Base-by-base conservation (phyloP, 352 stramenopile genomes). In the Hyaloperonospora brassicae region DNA sequence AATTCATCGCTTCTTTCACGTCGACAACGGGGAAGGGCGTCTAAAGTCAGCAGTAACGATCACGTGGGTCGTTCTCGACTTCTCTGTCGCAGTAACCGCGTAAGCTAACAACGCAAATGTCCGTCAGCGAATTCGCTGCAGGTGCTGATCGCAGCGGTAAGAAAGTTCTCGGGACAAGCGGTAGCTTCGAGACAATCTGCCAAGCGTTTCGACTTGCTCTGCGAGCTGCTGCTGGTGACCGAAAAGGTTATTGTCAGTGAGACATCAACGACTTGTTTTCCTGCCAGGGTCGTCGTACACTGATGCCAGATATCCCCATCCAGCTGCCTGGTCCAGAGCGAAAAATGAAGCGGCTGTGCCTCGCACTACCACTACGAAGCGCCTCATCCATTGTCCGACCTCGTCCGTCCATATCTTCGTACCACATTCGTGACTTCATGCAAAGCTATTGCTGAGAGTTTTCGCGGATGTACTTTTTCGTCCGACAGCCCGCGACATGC, bases 21-120 rank as follows among this genome's bases (percentile, higher is more conserved):
- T 34, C 27, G 4, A 34, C 27, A 34, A 9, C 8, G 27, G 4
- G 4, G 17, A n/a, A 34, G 52, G 8, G 43, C 25, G 42, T 62
- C 47, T 34, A 30, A 50, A 35, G 42, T 54, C 2, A 34, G 27
- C 27, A 34, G 8, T 34, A 34, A 8, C 4, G 14, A 49, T 59
- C 53, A 2, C 23, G 45, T 12, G 52, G 43, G 14, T 35, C 5
- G 3, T 22, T 9, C 46, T 86, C 73, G 3, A 85, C 27, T 34
- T 41, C 17, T 17, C 17, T 0, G 73, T 71, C 11, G 68, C 51
- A 3, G 70, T 51, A 12, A 87, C 58, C 12, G 58, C 62, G 9
- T 70, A 50, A 12, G 66, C 62, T 46, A 66, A 42, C 21, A 79
- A 47, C 27, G 81, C 57, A 7, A 87, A 55, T 5, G 76, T 76